These are phyloP conservation scores for Monotropa hypopitys DNA, from an alignment of 179 eudicot genomes.

Conservation along the genomic window DNA sequence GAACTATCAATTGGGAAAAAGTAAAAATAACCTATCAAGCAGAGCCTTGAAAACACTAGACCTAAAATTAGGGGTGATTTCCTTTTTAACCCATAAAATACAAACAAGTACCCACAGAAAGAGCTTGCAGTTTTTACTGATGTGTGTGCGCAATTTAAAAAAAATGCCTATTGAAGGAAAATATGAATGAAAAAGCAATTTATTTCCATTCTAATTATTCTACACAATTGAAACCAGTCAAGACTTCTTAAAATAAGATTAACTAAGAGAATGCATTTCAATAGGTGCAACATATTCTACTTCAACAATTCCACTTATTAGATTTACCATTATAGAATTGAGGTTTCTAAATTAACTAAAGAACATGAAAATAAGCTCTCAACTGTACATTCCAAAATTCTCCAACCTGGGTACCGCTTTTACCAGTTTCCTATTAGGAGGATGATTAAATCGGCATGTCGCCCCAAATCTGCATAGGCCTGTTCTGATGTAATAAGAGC, in stretches of 20 bases:
- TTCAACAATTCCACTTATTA: neutral
- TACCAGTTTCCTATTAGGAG: conserved; percentile 79
- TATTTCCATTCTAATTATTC: neutral
- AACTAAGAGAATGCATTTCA: neutral
- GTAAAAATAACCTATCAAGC: neutral
- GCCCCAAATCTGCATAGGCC: conserved; percentile 90
- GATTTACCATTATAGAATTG: no score
- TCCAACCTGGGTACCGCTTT: conserved; percentile 7
- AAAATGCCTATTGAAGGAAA: neutral
- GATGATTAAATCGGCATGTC: conserved; percentile 86
- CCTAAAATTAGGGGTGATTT: neutral
- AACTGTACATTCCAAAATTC: neutral
- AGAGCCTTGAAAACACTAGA: neutral
- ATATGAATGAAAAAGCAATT: neutral
- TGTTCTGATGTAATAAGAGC: conserved; percentile 91
- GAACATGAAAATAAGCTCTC: neutral
- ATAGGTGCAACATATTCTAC: neutral
- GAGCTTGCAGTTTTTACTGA: neutral
- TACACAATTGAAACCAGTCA: neutral
- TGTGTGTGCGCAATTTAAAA: neutral
- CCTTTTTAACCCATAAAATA: neutral
- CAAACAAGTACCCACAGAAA: neutral
- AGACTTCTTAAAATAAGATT: neutral
- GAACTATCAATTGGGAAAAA: conserved; percentile 10
- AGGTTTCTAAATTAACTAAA: no score